Base-by-base conservation (phyloP, 306 rosid species). In the Myrica gale region DNA sequence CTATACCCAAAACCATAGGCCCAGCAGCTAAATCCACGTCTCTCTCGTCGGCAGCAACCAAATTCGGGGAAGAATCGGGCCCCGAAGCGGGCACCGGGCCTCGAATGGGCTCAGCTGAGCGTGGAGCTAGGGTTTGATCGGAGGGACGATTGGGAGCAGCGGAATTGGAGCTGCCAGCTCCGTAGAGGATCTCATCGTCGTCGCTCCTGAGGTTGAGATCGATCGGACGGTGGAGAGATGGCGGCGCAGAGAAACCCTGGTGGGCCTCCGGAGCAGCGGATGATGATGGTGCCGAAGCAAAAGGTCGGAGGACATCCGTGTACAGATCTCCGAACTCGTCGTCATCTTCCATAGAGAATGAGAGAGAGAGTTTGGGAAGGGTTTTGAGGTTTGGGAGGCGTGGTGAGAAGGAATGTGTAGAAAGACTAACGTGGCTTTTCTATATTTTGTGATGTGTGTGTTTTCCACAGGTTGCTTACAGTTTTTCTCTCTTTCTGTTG, bases 271-370 rank as follows among this genome's bases (percentile, higher is more conserved):
- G 71, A 23, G 81, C 78, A 56, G 86, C 71, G 53, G 92, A 79
- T 4, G 88, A 80, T 5, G 88, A 80, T 12, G 82, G 71, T 8
- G 74, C 46, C 7, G 83, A 63, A 78, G 88, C 76, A 45, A 92
- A 90, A 53, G 99, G 97, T 4, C 17, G 87, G 67, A 92, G 96
- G 53, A 96, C 96, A 45, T 92, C 99, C 0, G 96, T 92, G 87
- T 92, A 96, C 46, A 96, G 96, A 90, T 96, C 99, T 83, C 99
- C 99, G 81, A 96, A 96, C 89, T 96, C 99, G 15, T 96, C 99
- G 62, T 96, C 99, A 72, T 96, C 99, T 78, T 96, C 99, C 99
- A 96, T 95, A 42, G n/a, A 41, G 62, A 61, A 63, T 26, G 74
- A 42, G 76, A n/a, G 44, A 66, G 62, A 32, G 51, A 72, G 52